These are phyloP conservation scores for Pleurotus cornucopiae DNA, from an alignment of 768 basidiomycete genomes.

Conservation along the genomic window DNA sequence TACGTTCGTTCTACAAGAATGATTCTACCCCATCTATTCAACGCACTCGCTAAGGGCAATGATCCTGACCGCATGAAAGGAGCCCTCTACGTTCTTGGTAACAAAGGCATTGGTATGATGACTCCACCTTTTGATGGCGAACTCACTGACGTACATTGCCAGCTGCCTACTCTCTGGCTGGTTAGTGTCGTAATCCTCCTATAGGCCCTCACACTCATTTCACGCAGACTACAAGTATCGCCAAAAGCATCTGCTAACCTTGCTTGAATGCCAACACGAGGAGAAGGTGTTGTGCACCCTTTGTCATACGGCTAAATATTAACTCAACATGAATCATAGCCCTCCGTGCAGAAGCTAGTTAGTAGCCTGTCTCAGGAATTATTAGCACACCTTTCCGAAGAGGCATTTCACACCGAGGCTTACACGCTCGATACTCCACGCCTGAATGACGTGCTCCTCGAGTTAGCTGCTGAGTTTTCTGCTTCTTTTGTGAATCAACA, in stretches of 20 bases:
- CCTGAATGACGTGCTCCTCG: conserved; percentile 42
- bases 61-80: conserved; percentile 97
- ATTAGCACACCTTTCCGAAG: conserved; percentile 55
- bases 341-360: conserved; percentile 73
- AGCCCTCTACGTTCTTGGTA: conserved; percentile 76
- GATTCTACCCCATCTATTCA: conserved; percentile 55
- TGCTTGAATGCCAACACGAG: conserved; percentile 78
- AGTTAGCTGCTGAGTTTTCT: conserved; percentile 49
- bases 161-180: conserved; percentile 69
- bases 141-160: conserved; percentile 10
- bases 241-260: conserved; percentile 51
- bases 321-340: conserved; percentile 32
- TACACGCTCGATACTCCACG: conserved; percentile 47
- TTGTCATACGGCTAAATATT: background rate
- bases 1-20: conserved; percentile 70
- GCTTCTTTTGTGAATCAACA: conserved; percentile 32
- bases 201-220: background rate
- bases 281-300: conserved; percentile 56
- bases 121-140: background rate
- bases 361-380: conserved; percentile 60
- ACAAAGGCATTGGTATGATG: conserved; percentile 60
- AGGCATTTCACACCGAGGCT: conserved; percentile 58
- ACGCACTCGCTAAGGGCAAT: conserved; percentile 63
- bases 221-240: conserved; percentile 29
- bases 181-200: conserved; percentile 31